Evolutionary conservation across 2,329 filamentous ascomycete genomes (phyloP).

Genomic region (Thelonectria olida): DNA sequence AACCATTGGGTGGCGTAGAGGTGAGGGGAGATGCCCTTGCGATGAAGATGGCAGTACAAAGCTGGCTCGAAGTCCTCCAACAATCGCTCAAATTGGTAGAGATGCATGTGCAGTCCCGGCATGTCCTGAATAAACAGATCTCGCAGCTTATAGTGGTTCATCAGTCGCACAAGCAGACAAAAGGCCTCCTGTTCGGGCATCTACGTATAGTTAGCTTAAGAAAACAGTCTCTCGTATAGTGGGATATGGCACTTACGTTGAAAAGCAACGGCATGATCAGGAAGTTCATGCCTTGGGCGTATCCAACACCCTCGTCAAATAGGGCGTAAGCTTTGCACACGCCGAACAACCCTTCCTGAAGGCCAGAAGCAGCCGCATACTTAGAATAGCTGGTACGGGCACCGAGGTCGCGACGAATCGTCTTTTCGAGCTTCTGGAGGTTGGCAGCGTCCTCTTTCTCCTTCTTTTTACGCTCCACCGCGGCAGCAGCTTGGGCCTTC

Average conservation of each 20-base stretch:
- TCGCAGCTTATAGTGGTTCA: conserved; percentile 95
- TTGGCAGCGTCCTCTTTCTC: conserved; percentile 79
- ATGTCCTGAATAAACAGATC: conserved; percentile 96
- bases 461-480: conserved; percentile 78
- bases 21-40: conserved; percentile 87
- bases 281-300: conserved; percentile 99
- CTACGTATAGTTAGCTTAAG: conserved; percentile 49
- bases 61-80: conserved; percentile 95
- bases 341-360: conserved; percentile 93
- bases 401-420: conserved; percentile 89
- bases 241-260: conserved; percentile 70
- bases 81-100: conserved; percentile 94
- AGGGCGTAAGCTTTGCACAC: conserved; percentile 98
- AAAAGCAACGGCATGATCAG: conserved; percentile 96
- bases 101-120: conserved; percentile 90
- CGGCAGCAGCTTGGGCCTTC: conserved; percentile 71
- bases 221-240: too few relatives aligned
- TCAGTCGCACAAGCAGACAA: conserved; percentile 88
- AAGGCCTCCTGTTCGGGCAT: conserved; percentile 99
- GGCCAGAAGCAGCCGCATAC: conserved; percentile 87
- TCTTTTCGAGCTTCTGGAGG: conserved; percentile 87
- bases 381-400: conserved; percentile 96
- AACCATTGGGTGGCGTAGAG: conserved; percentile 99
- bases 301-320: conserved; percentile 93
- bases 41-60: conserved; percentile 91